Evolutionary conservation across 108 stramenopile genomes (phyloP), one percentile per base, ranked within the genome.

Genomic region (Cyclostephanos tholiformis): DNA sequence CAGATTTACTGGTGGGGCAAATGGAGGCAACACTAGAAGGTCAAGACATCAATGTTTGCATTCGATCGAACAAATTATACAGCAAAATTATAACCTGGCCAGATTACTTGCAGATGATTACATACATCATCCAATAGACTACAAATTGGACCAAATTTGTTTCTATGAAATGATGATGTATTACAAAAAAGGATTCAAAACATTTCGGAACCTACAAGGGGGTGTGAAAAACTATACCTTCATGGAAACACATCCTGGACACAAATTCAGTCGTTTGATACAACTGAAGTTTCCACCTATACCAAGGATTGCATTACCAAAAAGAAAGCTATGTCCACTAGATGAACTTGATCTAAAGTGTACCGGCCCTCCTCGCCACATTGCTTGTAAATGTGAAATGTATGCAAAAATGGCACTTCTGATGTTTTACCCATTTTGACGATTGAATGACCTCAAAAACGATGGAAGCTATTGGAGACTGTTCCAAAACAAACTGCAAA

Each of bases 361-460:
- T 41, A n/a, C 50, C 2, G 14, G 23, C 4, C 43, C 30, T 46
- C 44, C 14, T 26, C 44, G 57, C 20, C 43, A 13, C 6, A 9
- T 19, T 12, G 50, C 17, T 50, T 19, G 62, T 26, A 75, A 68
- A 38, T 43, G 75, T 62, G 75, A 75, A 49, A 43, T 51, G 1
- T 75, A 75, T 68, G 75, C 75, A 52, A 63, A 75, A 50, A 52
- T 55, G 30, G 67, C 66, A 41, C 36, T 75, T 26, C 19, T 75
- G 29, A 62, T 67, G 75, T 75, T 75, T 46, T 75, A 61, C 59
- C 74, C 74, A 32, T 66, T 75, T 22, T 10, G 48, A 48, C 20
- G 29, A 26, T 13, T 58, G 36, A 36, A 36, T 36, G 36, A 36
- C 36, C 36, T 36, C 36, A 19, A 30, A 63, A 32, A 4, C 36